Evolutionary conservation across 1,139 yeast genomes (phyloP).

Genomic region (Candida sp.): DNA sequence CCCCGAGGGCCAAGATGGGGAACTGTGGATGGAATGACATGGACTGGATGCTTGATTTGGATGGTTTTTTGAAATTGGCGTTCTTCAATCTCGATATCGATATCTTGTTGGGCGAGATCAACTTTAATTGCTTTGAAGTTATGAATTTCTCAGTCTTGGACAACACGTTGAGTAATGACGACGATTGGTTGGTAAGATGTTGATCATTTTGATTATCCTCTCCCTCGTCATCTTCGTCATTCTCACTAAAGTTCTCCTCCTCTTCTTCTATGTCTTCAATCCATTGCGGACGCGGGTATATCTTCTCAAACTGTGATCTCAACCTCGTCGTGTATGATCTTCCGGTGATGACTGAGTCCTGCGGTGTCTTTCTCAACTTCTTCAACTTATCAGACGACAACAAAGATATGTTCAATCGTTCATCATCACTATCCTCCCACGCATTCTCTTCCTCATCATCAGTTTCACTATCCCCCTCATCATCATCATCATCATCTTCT

Average conservation of each 20-base stretch:
- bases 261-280: constrained; percentile 48
- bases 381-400: constrained; percentile 61
- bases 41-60: constrained; percentile 83
- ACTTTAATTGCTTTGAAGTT: constrained; percentile 51
- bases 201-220: constrained; percentile 27
- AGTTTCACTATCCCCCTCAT: constrained; percentile 38
- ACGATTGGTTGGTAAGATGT: constrained; percentile 4
- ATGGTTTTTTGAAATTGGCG: constrained; percentile 72
- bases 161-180: constrained; percentile 48
- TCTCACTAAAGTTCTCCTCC: constrained; percentile 20
- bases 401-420: constrained; percentile 65
- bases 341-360: constrained; percentile 67
- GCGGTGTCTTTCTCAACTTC: constrained; percentile 70
- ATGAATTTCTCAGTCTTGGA: constrained; percentile 61
- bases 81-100: constrained; percentile 84
- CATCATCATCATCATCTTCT: too few relatives aligned
- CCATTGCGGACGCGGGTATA: constrained; percentile 93
- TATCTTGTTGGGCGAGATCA: constrained; percentile 72
- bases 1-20: constrained; percentile 87
- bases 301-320: constrained; percentile 83
- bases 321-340: constrained; percentile 71
- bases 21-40: constrained; percentile 85
- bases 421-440: constrained; percentile 97
- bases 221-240: constrained; percentile 35
- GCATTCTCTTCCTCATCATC: constrained; percentile 52